Evolutionary conservation across 352 stramenopile genomes (phyloP), one percentile per base, ranked within the genome.

Genomic region (Globisporangium parvum): DNA sequence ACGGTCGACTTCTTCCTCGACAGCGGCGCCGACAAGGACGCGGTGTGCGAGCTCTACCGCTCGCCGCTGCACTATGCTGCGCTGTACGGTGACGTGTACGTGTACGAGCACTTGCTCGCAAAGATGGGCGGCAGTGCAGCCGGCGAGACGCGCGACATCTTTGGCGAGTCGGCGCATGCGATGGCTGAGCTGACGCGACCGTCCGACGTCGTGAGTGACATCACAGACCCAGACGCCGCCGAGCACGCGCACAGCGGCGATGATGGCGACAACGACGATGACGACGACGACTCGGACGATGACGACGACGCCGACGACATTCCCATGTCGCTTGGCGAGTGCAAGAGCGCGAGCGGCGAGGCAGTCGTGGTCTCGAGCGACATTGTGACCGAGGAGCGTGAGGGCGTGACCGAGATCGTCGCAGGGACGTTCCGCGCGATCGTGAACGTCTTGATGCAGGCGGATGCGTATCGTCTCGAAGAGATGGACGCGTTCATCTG

Each of bases 1-100:
- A 91, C 79, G 11, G 78, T 91, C 51, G 80, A 88, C 24, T 87
- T 85, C 39, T 69, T 95, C 8, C 62, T 95, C n/a, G 68, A 78
- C 47, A 70, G 61, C 48, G 73, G 75, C 2, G 85, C 83, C 2
- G 71, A 92, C 41, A 64, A 77, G 44, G 68, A 69, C 21, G 75
- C 75, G 9, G 81, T 88, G 33, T 91, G 81, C 54, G 70, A 83
- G 37, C 54, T 78, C 37, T 93, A 89, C 53, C 73, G 85, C 10
- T 73, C 78, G 12, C 76, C 82, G 17, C 66, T 95, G 18, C 83
- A 95, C 55, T 93, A 88, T 52, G 85, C 81, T 15, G 80, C 80
- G 6, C 54, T 87, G 39, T 78, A 80, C 57, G 82, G 82, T 1
- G 79, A 73, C n/a, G 56, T 67, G 10, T 73, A 76, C 17, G 60